Evolutionary conservation across 495 filamentous ascomycete species (phyloP).

Genomic region (Hypoxylon subgilvum): DNA sequence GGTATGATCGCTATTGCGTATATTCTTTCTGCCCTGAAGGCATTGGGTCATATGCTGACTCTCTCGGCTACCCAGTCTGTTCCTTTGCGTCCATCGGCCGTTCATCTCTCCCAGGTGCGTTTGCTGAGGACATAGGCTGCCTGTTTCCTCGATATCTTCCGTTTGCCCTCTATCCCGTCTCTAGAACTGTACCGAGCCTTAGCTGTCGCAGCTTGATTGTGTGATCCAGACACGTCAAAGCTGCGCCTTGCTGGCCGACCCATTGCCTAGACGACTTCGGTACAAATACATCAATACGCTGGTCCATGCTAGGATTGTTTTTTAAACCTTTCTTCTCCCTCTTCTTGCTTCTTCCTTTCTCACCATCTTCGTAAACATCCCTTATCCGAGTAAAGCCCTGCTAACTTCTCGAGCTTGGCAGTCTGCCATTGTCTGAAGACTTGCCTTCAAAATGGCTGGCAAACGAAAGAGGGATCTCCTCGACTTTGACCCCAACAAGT

Average conservation of each 20-base stretch:
- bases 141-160: background rate
- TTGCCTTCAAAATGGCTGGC: slow-evolving; percentile 49
- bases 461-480: slow-evolving; percentile 68
- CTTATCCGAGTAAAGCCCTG: background rate
- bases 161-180: background rate
- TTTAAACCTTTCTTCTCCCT: too few species aligned
- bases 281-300: too few species aligned
- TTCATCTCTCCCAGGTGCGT: background rate
- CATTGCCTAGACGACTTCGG: too few species aligned
- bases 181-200: background rate
- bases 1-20: slow-evolving; percentile 1
- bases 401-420: slow-evolving; percentile 3
- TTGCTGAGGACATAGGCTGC: background rate
- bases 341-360: too few species aligned
- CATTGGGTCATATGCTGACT: background rate
- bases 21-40: background rate
- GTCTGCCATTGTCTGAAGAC: slow-evolving; percentile 1
- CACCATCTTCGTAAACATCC: too few species aligned
- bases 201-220: background rate
- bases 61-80: background rate
- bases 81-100: background rate
- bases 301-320: too few species aligned
- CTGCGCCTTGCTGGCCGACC: background rate
- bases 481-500: slow-evolving; percentile 81
- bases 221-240: background rate